A percentile compares a stretch with the other conserved stretches of the same genome.
Conservation (phyloP, 192 early-diverging fungal species). For the Coemansia sp. region DNA sequence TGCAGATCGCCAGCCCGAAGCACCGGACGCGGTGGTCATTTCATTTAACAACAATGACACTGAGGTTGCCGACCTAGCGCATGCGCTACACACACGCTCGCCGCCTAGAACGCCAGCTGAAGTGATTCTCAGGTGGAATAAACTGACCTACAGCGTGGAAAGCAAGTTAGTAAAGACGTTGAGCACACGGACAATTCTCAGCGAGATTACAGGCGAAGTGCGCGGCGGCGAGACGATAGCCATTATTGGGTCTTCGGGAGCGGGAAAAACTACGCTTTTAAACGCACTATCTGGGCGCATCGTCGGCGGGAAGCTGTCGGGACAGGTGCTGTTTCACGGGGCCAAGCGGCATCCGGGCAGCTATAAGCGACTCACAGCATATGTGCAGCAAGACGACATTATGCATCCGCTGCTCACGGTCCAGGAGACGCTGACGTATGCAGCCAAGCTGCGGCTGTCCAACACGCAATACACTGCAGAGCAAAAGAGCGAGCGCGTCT, state of each 20-base stretch:
- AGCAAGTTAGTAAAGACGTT: conserved; percentile 11
- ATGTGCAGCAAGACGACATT: conserved; percentile 60
- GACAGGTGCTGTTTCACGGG: conserved; percentile 57
- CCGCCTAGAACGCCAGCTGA: conserved; percentile 6
- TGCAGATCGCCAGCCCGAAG: background rate
- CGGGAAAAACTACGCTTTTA: conserved; percentile 85
- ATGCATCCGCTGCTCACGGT: conserved; percentile 69
- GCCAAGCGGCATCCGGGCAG: conserved; percentile 22
- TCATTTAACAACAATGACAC: background rate
- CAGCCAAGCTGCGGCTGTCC: conserved; percentile 68
- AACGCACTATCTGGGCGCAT: conserved; percentile 77
- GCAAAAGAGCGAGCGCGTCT: conserved; percentile 61
- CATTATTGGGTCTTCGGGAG: conserved; percentile 90
- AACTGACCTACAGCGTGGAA: conserved; percentile 34
- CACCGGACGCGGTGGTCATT: background rate
- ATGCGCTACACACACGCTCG: background rate
- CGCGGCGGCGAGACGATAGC: conserved; percentile 72
- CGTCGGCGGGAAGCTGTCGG: conserved; percentile 58
- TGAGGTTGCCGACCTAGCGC: background rate
- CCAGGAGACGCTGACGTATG: conserved; percentile 73
- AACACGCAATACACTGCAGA: conserved; percentile 45
- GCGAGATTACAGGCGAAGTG: conserved; percentile 67
- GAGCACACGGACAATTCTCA: conserved; percentile 53
- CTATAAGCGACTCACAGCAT: conserved; percentile 45
- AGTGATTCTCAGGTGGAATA: conserved; percentile 32